phyloP scores from a whole-genome alignment of 129 eudicot species.

The Mikania micrantha region DNA sequence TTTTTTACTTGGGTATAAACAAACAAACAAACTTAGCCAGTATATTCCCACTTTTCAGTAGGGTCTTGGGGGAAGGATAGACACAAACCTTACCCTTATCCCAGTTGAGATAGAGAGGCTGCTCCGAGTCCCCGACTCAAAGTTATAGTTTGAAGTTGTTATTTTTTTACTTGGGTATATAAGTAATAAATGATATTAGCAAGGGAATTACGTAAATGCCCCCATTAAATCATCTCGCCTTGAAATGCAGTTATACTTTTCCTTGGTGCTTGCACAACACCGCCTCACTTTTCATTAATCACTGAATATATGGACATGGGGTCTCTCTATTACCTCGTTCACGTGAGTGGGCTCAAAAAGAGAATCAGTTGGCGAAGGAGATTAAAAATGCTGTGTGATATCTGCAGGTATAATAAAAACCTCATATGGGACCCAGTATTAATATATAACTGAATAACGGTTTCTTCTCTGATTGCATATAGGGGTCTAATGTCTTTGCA shows the following conservation, averaged over 20 bases:
- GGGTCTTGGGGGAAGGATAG: no score
- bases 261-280: constrained; percentile 91
- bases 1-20: no score
- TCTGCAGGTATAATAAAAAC: constrained; percentile 59
- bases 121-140: no score
- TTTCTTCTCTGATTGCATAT: constrained; percentile 7
- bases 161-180: no score
- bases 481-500: constrained; percentile 95
- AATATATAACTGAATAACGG: background rate
- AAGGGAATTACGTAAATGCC: no score
- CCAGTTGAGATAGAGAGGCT: no score
- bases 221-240: background rate
- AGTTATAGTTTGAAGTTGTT: no score
- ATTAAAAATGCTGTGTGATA: constrained; percentile 80
- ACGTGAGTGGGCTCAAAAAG: constrained; percentile 78
- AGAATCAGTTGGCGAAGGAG: constrained; percentile 87
- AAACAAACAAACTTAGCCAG: no score
- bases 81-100: no score
- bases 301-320: constrained; percentile 97
- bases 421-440: background rate
- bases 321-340: constrained; percentile 75
- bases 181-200: no score
- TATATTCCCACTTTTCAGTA: no score
- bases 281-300: constrained; percentile 83
- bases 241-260: constrained; percentile 67